Percentiles rank a stretch among this genome's conserved stretches.
Conservation (phyloP, 371 early-diverging fungal genomes). For the Fennellomyces sp. region DNA sequence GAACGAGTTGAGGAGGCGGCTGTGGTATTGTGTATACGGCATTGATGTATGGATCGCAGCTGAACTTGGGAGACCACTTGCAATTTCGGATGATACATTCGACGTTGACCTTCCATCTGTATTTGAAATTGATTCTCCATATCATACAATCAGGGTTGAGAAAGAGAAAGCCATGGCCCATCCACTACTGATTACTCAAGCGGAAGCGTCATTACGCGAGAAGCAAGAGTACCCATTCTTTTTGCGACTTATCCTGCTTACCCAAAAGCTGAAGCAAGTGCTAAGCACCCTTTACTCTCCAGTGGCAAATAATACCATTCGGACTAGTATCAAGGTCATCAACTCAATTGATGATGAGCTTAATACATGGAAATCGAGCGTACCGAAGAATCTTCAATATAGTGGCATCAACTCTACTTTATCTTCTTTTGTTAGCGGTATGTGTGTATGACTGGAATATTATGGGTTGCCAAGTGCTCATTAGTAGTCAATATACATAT, state of each 20-base stretch:
- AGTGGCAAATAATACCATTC: too few species aligned
- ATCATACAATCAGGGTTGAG: neutral
- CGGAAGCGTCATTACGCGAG: slow-evolving; percentile 17
- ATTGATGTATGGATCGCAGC: slow-evolving; percentile 48
- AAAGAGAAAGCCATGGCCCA: neutral
- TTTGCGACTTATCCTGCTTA: slow-evolving; percentile 28
- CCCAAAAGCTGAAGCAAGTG: slow-evolving; percentile 27
- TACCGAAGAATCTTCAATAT: too few species aligned
- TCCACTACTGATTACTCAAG: slow-evolving; percentile 21
- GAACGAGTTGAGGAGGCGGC: slow-evolving; percentile 41
- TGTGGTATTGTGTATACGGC: slow-evolving; percentile 41
- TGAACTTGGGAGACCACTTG: slow-evolving; percentile 34
- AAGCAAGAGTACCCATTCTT: slow-evolving; percentile 13
- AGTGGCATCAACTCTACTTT: too few species aligned
- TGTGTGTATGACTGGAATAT: slow-evolving; percentile 26
- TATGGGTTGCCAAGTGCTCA: too few species aligned
- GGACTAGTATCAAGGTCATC: too few species aligned
- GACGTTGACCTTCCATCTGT: slow-evolving; percentile 43
- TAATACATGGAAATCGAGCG: too few species aligned
- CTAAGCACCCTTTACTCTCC: too few species aligned
- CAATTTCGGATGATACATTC: slow-evolving; percentile 40
- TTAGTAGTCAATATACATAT: too few species aligned
- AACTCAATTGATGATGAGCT: too few species aligned
- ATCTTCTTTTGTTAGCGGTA: too few species aligned
- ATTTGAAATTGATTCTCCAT: slow-evolving; percentile 27